phyloP scores from a whole-genome alignment of 345 rosid genomes.

The Heritiera littoralis region DNA sequence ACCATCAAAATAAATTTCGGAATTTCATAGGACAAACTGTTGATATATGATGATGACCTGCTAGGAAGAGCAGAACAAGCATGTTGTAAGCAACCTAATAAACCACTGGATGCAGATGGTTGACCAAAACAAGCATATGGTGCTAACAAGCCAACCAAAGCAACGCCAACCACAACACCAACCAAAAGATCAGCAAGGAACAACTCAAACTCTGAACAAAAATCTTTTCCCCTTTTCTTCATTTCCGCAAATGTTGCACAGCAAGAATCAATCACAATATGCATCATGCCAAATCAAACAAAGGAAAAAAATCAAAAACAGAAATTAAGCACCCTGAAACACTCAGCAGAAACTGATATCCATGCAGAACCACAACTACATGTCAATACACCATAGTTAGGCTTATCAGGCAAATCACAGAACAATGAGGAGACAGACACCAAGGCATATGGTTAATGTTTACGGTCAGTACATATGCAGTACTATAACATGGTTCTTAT shows the following conservation, averaged over 20 bases:
- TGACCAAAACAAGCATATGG: constrained; percentile 88
- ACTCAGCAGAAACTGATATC: background rate
- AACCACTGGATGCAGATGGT: constrained; percentile 66
- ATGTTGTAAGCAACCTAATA: constrained; percentile 56
- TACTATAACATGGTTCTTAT: background rate
- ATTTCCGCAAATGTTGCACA: constrained; percentile 95
- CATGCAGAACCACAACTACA: background rate
- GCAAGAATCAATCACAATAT: constrained; percentile 86
- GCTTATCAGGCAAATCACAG: background rate
- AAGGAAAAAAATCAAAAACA: background rate
- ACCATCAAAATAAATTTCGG: background rate
- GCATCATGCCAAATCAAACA: constrained; percentile 28
- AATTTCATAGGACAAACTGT: constrained; percentile 4
- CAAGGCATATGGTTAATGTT: background rate
- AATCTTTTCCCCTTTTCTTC: constrained; percentile 88
- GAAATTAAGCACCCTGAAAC: background rate
- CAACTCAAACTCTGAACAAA: constrained; percentile 95
- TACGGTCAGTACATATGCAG: background rate
- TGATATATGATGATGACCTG: constrained; percentile 47
- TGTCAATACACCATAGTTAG: background rate
- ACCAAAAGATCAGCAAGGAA: constrained; percentile 89
- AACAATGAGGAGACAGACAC: constrained; percentile 1
- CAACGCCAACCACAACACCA: constrained; percentile 81
- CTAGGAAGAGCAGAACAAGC: constrained; percentile 83
- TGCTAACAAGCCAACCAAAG: constrained; percentile 92